These are phyloP conservation scores for Tetrahymena borealis DNA, from an alignment of 73 alveolate species.

Conservation along the genomic window DNA sequence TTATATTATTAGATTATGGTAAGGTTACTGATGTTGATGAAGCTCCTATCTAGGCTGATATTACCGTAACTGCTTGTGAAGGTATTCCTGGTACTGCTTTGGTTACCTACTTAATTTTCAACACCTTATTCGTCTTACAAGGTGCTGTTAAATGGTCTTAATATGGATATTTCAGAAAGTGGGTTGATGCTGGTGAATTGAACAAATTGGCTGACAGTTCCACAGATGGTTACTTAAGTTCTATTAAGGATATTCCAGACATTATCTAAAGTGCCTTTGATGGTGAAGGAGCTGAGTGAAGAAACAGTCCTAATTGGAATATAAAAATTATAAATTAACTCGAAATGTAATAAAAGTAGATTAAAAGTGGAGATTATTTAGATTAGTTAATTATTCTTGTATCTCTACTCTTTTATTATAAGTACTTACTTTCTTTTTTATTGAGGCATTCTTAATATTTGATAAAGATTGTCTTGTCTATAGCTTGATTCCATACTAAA, in stretches of 20 bases:
- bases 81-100: background rate
- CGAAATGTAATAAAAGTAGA: no score
- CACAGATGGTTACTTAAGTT: background rate
- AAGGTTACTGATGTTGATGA: background rate
- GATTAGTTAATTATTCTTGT: no score
- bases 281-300: background rate
- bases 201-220: background rate
- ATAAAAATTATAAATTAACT: background rate
- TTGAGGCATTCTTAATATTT: no score
- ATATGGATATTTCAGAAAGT: background rate
- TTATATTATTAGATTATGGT: background rate
- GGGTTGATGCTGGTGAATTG: conserved; percentile 2
- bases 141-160: background rate
- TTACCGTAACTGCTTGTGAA: background rate
- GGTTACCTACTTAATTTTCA: background rate
- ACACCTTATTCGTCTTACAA: background rate
- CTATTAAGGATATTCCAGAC: background rate
- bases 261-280: background rate
- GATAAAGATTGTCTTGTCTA: background rate
- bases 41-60: background rate
- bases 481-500: background rate
- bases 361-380: no score
- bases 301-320: background rate
- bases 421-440: no score
- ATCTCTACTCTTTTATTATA: no score